Evolutionary conservation across 2,329 filamentous ascomycete species (phyloP).

Genomic region (Ilyonectria robusta): DNA sequence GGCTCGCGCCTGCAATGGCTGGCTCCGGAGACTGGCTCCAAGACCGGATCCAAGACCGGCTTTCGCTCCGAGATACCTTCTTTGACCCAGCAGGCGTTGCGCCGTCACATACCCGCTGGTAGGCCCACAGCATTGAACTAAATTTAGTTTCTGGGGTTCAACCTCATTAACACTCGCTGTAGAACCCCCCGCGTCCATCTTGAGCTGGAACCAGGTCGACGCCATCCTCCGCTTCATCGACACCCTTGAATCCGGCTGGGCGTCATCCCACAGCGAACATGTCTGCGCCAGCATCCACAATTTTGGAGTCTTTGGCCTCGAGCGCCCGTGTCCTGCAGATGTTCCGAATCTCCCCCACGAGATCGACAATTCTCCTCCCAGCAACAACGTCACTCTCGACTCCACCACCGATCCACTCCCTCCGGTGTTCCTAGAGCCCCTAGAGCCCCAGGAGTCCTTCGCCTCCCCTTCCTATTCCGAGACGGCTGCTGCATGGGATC

Average conservation of each 20-base stretch:
- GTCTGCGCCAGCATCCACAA: slow-evolving; percentile 27
- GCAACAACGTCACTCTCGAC: neutral
- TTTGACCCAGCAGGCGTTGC: slow-evolving; percentile 5
- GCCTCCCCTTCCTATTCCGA: slow-evolving; percentile 30
- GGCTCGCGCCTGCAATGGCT: slow-evolving; percentile 49
- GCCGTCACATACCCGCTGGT: slow-evolving; percentile 32
- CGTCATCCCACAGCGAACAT: neutral
- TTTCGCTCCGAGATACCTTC: slow-evolving; percentile 22
- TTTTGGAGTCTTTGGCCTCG: slow-evolving; percentile 29
- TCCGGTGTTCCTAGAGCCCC: slow-evolving; percentile 2
- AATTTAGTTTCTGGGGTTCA: neutral
- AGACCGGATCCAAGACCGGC: neutral
- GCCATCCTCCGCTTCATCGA: slow-evolving; percentile 32
- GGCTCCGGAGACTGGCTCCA: slow-evolving; percentile 6
- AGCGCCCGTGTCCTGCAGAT: neutral
- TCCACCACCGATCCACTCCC: slow-evolving; percentile 7
- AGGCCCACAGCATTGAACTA: neutral
- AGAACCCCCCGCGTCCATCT: slow-evolving; percentile 24
- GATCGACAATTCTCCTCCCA: neutral
- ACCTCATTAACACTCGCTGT: neutral
- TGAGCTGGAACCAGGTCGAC: slow-evolving; percentile 31
- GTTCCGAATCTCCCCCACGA: neutral
- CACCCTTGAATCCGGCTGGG: slow-evolving; percentile 13
- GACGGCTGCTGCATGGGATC: slow-evolving; percentile 29
- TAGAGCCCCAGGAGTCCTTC: slow-evolving; percentile 20